Evolutionary conservation across 2,329 filamentous ascomycete genomes (phyloP).

Genomic region (Trichoderma koningii): DNA sequence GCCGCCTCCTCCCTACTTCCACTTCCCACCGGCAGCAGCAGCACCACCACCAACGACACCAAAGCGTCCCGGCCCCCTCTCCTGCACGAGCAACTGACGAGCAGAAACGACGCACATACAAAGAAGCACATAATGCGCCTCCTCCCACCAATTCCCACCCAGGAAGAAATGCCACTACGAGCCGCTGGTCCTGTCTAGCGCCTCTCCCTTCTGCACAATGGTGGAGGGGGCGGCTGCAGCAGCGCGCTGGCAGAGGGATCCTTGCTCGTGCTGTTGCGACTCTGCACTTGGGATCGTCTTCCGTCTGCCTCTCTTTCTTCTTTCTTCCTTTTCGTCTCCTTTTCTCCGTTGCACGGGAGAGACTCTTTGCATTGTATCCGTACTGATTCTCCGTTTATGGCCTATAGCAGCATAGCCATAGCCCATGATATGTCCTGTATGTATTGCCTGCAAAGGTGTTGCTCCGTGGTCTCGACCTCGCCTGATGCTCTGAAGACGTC

Average conservation of each 20-base stretch:
- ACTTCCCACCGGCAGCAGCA: background rate
- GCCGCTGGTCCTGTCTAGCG: slow-evolving; percentile 23
- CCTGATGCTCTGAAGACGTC: background rate
- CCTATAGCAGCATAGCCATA: too few relatives aligned
- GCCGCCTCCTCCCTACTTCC: slow-evolving; percentile 7
- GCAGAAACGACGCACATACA: slow-evolving; percentile 22
- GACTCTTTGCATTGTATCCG: too few relatives aligned
- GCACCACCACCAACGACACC: background rate
- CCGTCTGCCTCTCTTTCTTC: too few relatives aligned
- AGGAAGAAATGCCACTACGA: slow-evolving; percentile 10
- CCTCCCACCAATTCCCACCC: background rate
- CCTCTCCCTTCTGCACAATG: slow-evolving; percentile 17
- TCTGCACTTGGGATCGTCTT: slow-evolving; percentile 7
- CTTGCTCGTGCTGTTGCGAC: slow-evolving; percentile 15
- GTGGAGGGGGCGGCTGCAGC: slow-evolving; percentile 25
- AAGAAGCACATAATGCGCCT: slow-evolving; percentile 4
- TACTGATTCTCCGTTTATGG: too few relatives aligned
- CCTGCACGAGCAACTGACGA: slow-evolving; percentile 24
- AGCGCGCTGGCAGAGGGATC: slow-evolving; percentile 24
- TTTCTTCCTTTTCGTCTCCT: too few relatives aligned
- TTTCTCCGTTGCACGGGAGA: too few relatives aligned
- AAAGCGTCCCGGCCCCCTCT: background rate
- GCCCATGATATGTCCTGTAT: too few relatives aligned
- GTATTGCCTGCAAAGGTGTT: too few relatives aligned
- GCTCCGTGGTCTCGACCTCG: too few relatives aligned